Percentiles rank a stretch among this genome's conserved stretches.
Evolutionary conservation across 2,329 filamentous ascomycete genomes (phyloP).

Genomic region (Ophiocordyceps camponoti-floridani): DNA sequence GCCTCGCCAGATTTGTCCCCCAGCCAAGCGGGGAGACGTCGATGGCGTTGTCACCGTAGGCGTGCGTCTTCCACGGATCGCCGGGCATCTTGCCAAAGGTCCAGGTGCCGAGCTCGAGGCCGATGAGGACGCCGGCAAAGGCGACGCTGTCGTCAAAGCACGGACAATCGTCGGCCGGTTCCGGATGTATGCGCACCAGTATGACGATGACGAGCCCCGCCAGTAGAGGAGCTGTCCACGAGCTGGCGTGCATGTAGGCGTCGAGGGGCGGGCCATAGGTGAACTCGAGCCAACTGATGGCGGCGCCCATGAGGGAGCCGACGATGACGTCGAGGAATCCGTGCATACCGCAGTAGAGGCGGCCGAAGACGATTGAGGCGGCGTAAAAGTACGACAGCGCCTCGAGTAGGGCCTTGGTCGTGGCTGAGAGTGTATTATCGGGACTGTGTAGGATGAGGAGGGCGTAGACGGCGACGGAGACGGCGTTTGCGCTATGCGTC

Average conservation of each 20-base stretch:
- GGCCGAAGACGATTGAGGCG: conserved; percentile 72
- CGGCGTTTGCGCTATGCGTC: conserved; percentile 91
- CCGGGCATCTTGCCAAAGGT: conserved; percentile 45
- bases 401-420: conserved; percentile 46
- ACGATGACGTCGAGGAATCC: conserved; percentile 82
- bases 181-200: conserved; percentile 77
- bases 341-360: conserved; percentile 97
- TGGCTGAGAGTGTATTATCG: conserved; percentile 40
- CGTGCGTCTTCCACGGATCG: conserved; percentile 24
- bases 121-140: conserved; percentile 80
- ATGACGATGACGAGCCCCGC: conserved; percentile 50
- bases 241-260: conserved; percentile 47
- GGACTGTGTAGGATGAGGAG: conserved; percentile 51
- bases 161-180: conserved; percentile 90
- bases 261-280: conserved; percentile 47
- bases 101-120: conserved; percentile 69
- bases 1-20: conserved; percentile 42
- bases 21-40: conserved; percentile 48
- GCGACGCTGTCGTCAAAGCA: conserved; percentile 94
- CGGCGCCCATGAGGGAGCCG: conserved; percentile 59
- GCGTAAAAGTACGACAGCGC: conserved; percentile 67
- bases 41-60: conserved; percentile 37
- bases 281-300: conserved; percentile 41
- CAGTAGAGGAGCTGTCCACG: conserved; percentile 44
- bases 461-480: conserved; percentile 79